Percentiles rank a stretch among this genome's conserved stretches.
Evolutionary conservation across 1,284 basidiomycete genomes (phyloP).

Genomic region (Filobasidium uniguttulatum): DNA sequence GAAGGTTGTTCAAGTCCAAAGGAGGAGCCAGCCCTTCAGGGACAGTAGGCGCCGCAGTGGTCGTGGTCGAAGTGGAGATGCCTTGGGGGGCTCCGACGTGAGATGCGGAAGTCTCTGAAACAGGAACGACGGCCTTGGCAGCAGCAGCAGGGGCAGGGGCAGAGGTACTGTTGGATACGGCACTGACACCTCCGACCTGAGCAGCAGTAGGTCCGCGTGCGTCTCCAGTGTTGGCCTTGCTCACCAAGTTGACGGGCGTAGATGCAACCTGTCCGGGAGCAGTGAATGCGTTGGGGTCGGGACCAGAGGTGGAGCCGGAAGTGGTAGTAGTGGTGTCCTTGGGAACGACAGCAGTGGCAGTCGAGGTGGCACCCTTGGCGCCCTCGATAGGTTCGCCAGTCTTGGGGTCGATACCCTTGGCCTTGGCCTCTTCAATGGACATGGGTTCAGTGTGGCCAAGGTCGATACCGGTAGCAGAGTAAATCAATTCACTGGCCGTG

Average conservation of each 20-base stretch:
- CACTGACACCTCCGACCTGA: background rate
- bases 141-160: background rate
- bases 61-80: too few relatives aligned
- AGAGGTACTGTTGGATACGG: background rate
- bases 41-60: too few relatives aligned
- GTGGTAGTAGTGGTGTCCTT: slow-evolving; percentile 2
- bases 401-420: slow-evolving; percentile 28
- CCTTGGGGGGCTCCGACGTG: too few relatives aligned
- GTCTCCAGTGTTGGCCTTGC: background rate
- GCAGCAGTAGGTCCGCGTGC: background rate
- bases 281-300: slow-evolving; percentile 4
- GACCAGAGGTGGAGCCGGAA: slow-evolving; percentile 1
- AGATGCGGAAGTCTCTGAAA: too few relatives aligned
- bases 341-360: background rate
- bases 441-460: slow-evolving; percentile 25
- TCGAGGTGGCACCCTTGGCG: background rate
- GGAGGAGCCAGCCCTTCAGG: too few relatives aligned
- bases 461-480: slow-evolving; percentile 30
- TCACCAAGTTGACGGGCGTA: background rate
- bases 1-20: too few relatives aligned
- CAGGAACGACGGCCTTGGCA: too few relatives aligned
- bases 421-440: slow-evolving; percentile 30
- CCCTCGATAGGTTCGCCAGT: slow-evolving; percentile 21
- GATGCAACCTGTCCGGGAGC: slow-evolving; percentile 4
- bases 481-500: slow-evolving; percentile 13